A percentile compares a stretch with the other conserved stretches of the same genome.
Evolutionary conservation across 805 yeast species (phyloP).

Genomic region (Hanseniaspora meyeri): DNA sequence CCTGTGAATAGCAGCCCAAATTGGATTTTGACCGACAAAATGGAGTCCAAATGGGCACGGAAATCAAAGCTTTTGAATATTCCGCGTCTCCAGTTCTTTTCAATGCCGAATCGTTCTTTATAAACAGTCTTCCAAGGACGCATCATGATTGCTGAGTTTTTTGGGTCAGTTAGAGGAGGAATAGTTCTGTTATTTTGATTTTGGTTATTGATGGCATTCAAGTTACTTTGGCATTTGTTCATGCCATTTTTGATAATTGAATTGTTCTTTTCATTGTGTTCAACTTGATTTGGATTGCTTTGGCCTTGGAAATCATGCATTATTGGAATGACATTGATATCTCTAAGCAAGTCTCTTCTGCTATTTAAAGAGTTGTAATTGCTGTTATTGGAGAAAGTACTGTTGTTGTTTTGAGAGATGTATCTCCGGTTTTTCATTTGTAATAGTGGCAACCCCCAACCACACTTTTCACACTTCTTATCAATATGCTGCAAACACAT

Average conservation of each 20-base stretch:
- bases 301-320: constrained; percentile 10
- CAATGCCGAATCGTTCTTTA: constrained; percentile 79
- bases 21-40: constrained; percentile 76
- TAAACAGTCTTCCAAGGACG: constrained; percentile 96
- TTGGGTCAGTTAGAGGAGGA: neutral
- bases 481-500: constrained; percentile 98
- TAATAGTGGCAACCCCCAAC: constrained; percentile 95
- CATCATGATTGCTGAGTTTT: constrained; percentile 29
- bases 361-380: neutral
- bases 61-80: constrained; percentile 50
- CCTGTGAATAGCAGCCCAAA: constrained; percentile 78
- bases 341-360: constrained; percentile 10
- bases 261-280: neutral
- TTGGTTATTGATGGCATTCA: neutral
- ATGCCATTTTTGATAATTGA: neutral
- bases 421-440: constrained; percentile 64
- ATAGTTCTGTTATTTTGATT: neutral
- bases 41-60: constrained; percentile 75
- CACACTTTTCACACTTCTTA: constrained; percentile 93
- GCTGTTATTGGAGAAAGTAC: neutral
- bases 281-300: neutral
- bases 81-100: constrained; percentile 90
- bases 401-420: neutral
- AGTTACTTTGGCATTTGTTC: neutral
- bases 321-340: constrained; percentile 7